Base-by-base conservation (phyloP, 2,329 filamentous ascomycete genomes). In the Immersiporthe knoxdaviesiana region DNA sequence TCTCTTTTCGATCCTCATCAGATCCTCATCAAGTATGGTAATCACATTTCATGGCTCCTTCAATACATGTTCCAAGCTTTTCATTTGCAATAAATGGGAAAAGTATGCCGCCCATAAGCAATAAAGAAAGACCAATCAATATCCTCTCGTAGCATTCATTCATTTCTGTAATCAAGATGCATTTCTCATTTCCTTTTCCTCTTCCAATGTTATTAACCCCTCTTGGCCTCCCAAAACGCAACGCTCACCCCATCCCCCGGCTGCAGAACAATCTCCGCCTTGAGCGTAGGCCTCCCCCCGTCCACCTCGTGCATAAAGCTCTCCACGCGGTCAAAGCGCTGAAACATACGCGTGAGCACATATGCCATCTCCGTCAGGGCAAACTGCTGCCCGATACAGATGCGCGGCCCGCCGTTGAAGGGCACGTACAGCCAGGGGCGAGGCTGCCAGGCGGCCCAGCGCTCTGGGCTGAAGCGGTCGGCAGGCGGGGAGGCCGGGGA, bases 371-470 rank as follows among this genome's bases (percentile, higher is more conserved):
- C 91, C 0, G 91, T 93, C 61, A 94, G 80, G 18, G 92, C 92
- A 77, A 94, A 95, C 78, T 95, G 91, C 83, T 95, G 91, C 1
- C 91, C 91, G 70, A 94, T 88, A 78, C 91, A 92, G 75, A 92
- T 91, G 41, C 91, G 82, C 58, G 91, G 89, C 0, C 91, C 91
- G 14, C 90, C 90, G 76, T 92, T 93, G 79, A 93, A 93, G 4
- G 91, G 91, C 56, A 93, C 85, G 76, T 91, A 93, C 72, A 90
- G 85, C 88, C 90, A 92, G 0, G 87, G 87, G 75, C 85, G 86
- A 0, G 89, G 90, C 75, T 88, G 85, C 85, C 88, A 88, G 73
- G 79, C 71, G 63, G 79, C 80, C 91, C 91, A 94, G 68, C 91
- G 83, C 62, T 92, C 90, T 0, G 91, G 91, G 70, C 82, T 83